Evolutionary conservation across 495 filamentous ascomycete genomes (phyloP).

Genomic region (Annulohypoxylon nitens): DNA sequence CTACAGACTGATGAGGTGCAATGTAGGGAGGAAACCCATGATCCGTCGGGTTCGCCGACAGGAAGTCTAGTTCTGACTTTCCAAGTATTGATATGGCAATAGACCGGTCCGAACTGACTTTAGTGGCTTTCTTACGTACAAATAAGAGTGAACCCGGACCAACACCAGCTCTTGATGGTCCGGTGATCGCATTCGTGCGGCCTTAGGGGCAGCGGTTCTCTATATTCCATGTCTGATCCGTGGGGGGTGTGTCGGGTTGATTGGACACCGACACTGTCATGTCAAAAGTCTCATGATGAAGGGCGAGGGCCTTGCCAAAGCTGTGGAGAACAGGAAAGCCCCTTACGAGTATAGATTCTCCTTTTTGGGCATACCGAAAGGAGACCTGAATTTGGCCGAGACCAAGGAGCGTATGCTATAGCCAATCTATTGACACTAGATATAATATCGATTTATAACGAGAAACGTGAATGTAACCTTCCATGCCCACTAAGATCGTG

Average conservation of each 20-base stretch:
- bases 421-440: neutral
- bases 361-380: constrained; percentile 4
- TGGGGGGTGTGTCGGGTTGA: constrained; percentile 14
- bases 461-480: neutral
- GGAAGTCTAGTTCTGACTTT: neutral
- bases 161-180: neutral
- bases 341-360: neutral
- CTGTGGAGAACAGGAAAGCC: neutral
- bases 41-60: neutral
- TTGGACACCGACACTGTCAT: constrained; percentile 6
- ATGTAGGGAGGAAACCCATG: neutral
- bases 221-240: neutral
- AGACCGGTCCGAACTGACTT: neutral
- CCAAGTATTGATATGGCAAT: neutral
- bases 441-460: neutral
- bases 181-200: constrained; percentile 10
- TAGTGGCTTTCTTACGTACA: neutral
- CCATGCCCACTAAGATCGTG: neutral
- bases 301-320: neutral
- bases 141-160: neutral
- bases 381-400: neutral
- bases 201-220: constrained; percentile 2
- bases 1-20: neutral
- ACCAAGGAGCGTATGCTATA: neutral
- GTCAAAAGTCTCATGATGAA: constrained; percentile 21